Conservation (phyloP, 305 asterid genomes). For the Fraxinus latifolia region DNA sequence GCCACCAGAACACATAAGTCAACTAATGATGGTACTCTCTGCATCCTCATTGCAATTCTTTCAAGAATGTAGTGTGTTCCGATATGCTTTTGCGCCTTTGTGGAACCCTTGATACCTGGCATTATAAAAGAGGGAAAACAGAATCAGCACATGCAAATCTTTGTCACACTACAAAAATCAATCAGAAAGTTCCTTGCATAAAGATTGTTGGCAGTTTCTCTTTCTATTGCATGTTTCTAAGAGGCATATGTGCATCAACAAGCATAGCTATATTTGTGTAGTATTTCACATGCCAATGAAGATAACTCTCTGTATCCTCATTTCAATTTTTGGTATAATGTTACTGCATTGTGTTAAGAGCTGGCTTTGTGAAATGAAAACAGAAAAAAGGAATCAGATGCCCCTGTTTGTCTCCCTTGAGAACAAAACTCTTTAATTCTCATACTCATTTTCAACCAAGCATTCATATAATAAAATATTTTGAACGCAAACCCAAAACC, state of each 20-base stretch:
- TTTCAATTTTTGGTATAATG: background rate
- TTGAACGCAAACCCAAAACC: background rate
- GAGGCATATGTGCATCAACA: background rate
- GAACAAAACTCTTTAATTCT: background rate
- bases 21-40: constrained; percentile 58
- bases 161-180: constrained; percentile 10
- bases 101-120: constrained; percentile 24
- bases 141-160: background rate
- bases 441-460: background rate
- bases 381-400: background rate
- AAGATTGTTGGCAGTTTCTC: background rate
- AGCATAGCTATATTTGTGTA: background rate
- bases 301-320: background rate
- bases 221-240: background rate
- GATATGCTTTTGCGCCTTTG: constrained; percentile 14
- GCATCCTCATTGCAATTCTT: constrained; percentile 24
- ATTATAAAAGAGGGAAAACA: background rate
- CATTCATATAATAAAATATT: background rate
- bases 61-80: background rate
- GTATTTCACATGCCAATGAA: background rate
- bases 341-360: background rate
- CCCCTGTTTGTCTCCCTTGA: background rate
- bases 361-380: background rate
- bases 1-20: constrained; percentile 79
- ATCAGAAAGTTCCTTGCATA: background rate